Evolutionary conservation across 208 protist genomes (phyloP).

Genomic region (Novymonas esmeraldas): DNA sequence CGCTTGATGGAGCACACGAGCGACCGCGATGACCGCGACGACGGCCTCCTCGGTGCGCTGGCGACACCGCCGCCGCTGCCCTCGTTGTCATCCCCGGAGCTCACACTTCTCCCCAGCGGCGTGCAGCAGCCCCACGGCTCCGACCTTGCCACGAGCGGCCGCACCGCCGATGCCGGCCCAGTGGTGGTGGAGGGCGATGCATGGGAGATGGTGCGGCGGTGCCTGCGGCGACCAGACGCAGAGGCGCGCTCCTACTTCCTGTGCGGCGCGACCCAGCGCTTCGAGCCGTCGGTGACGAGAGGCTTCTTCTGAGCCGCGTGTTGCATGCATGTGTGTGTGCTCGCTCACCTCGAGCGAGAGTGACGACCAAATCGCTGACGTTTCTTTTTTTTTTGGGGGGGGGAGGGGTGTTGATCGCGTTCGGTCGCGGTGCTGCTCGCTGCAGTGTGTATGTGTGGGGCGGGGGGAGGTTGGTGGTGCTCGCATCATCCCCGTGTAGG

Average conservation of each 20-base stretch:
- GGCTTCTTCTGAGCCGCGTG: conserved; percentile 39
- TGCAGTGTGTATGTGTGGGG: too few relatives aligned
- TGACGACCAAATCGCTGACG: too few relatives aligned
- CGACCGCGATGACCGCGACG: neutral
- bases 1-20: conserved; percentile 21
- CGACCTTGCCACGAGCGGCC: neutral
- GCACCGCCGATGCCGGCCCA: neutral
- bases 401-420: too few relatives aligned
- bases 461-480: too few relatives aligned
- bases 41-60: neutral
- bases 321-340: too few relatives aligned
- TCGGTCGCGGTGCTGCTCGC: too few relatives aligned
- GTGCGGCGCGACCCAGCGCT: conserved; percentile 44
- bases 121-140: neutral
- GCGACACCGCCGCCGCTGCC: too few relatives aligned
- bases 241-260: conserved; percentile 60
- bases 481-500: too few relatives aligned
- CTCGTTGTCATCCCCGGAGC: too few relatives aligned
- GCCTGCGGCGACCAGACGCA: conserved; percentile 21
- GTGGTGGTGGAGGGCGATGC: neutral
- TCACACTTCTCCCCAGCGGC: conserved; percentile 10
- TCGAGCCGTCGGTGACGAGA: conserved; percentile 41
- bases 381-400: too few relatives aligned
- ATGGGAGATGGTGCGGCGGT: conserved; percentile 13
- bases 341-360: neutral